Evolutionary conservation across 768 basidiomycete genomes (phyloP), one percentile per base, ranked within the genome.

Genomic region (Naganishia vishniacii): DNA sequence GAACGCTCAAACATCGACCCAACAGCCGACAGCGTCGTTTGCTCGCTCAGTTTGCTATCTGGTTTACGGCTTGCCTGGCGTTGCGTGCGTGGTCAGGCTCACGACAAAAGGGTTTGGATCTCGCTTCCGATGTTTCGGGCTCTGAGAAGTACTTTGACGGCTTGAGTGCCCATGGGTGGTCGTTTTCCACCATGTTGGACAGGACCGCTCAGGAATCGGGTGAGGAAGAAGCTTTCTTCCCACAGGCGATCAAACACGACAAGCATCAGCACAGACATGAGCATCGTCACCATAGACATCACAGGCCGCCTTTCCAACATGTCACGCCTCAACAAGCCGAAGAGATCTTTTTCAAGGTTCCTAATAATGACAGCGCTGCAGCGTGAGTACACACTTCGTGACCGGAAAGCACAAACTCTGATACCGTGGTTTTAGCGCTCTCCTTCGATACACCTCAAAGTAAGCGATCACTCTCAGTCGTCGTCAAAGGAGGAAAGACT

Each of bases 271-370:
- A 42, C 26, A 28, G 31, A 3, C 41, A 60, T 25, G 26, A 13
- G 15, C 59, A 45, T n/a, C 16, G 40, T 31, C 16, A 53, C 20
- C 62, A 56, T 45, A 28, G 58, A 31, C 53, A 49, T n/a, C 64
- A 65, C 28, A 32, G 45, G 42, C 44, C 44, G 25, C 48, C 40
- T 60, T 28, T 34, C 44, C 60, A 34, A 9, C 41, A 23, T 28
- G 60, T 69, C 45, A 41, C 48, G 18, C 65, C 68, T 1, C 15
- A 69, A 28, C n/a, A 68, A 49, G 75, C 74, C 2, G 75, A 77
- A 67, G 66, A 72, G 62, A 68, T 75, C 26, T 77, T 74, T 60
- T 65, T 77, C 6, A 60, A 47, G 9, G 71, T 75, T 0, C 75
- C 75, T 2, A 72, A 70, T 51, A 75, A 75, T 48, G 70, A 68